A percentile compares a stretch with the other conserved stretches of the same genome.
phyloP scores from a whole-genome alignment of 73 alveolate genomes.

The Symbiodinium pilosum region DNA sequence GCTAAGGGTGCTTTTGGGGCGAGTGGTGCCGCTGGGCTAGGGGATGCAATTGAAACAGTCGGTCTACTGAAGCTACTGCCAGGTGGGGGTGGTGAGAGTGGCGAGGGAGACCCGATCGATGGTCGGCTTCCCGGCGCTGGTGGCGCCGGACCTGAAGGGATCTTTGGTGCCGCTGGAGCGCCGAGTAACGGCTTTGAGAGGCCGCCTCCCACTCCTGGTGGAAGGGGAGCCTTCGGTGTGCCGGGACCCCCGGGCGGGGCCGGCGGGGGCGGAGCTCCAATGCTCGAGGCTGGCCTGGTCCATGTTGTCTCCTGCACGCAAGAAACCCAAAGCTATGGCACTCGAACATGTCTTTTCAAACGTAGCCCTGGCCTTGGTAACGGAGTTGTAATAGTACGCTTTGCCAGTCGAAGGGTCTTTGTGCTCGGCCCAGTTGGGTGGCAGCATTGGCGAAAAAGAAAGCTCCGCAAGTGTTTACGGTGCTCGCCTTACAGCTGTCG shows the following conservation, averaged over 20 bases:
- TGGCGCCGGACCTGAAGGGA: conserved; percentile 21
- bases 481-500: too few relatives aligned
- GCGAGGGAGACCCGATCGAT: background rate
- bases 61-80: conserved; percentile 1
- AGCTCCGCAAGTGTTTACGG: background rate
- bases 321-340: background rate
- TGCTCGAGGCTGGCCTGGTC: conserved; percentile 45
- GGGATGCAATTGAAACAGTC: conserved; percentile 59
- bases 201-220: conserved; percentile 40
- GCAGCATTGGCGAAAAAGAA: background rate
- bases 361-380: background rate
- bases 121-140: conserved; percentile 16
- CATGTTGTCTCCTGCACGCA: conserved; percentile 50
- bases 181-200: background rate
- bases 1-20: conserved; percentile 63
- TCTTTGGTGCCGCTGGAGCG: conserved; percentile 32
- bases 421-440: conserved; percentile 22
- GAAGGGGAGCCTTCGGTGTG: conserved; percentile 58
- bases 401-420: conserved; percentile 11
- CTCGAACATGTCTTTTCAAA: background rate
- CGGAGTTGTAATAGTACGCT: conserved; percentile 1
- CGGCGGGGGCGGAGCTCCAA: conserved; percentile 72
- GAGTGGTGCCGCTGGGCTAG: conserved; percentile 38
- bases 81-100: conserved; percentile 17
- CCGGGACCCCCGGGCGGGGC: conserved; percentile 63